These are phyloP conservation scores for Diophrys appendiculata DNA, from an alignment of 73 alveolate species.

Conservation along the genomic window DNA sequence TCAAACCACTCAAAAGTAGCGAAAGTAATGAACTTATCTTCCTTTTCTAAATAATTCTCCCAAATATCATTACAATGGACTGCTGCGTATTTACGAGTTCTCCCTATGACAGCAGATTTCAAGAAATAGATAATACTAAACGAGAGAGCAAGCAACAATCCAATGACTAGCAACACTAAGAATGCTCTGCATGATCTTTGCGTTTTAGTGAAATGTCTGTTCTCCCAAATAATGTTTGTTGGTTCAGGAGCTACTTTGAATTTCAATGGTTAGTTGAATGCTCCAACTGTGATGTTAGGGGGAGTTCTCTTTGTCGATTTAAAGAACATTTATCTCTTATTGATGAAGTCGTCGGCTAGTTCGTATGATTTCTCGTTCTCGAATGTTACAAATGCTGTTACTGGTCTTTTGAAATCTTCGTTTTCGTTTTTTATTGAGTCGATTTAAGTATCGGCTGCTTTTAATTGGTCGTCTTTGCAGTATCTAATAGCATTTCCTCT, in stretches of 20 bases:
- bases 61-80: neutral
- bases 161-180: neutral
- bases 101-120: neutral
- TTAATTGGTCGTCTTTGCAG: neutral
- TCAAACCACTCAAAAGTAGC: neutral
- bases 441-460: neutral
- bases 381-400: constrained; percentile 53
- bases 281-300: neutral
- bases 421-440: neutral
- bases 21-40: neutral
- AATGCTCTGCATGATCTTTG: neutral
- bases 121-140: neutral
- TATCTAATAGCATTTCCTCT: constrained; percentile 31
- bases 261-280: no score
- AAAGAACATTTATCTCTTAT: neutral
- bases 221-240: constrained; percentile 87
- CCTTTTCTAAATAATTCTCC: no score
- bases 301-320: neutral
- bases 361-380: constrained; percentile 55
- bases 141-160: neutral
- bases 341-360: constrained; percentile 19
- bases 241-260: constrained; percentile 83
- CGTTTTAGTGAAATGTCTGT: neutral
- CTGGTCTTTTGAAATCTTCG: constrained; percentile 35
- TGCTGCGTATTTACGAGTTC: neutral